phyloP scores from a whole-genome alignment of 371 early-diverging fungal species.

The Mucor indicus region DNA sequence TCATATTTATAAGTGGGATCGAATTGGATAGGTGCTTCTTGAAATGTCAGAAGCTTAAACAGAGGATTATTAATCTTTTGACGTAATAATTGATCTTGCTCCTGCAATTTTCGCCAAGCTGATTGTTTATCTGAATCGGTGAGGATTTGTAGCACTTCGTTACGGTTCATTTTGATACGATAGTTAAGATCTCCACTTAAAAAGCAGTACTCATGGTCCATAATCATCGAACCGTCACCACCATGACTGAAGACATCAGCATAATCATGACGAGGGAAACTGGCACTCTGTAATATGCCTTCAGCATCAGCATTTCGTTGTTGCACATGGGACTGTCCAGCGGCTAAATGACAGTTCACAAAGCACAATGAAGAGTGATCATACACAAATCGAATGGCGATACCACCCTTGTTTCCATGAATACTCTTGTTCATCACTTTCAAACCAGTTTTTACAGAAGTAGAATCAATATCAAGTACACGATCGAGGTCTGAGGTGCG shows the following conservation, averaged over 20 bases:
- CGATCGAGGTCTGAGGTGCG: slow-evolving; percentile 31
- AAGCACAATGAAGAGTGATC: slow-evolving; percentile 82
- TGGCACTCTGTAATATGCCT: slow-evolving; percentile 66
- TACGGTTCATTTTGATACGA: slow-evolving; percentile 69
- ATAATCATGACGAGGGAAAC: slow-evolving; percentile 34
- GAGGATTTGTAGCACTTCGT: slow-evolving; percentile 54
- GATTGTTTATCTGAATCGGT: slow-evolving; percentile 18
- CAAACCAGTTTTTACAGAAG: slow-evolving; percentile 73
- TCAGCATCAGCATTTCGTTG: slow-evolving; percentile 76
- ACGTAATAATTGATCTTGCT: slow-evolving; percentile 66
- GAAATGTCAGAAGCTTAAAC: slow-evolving; percentile 63
- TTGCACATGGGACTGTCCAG: slow-evolving; percentile 70
- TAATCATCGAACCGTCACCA: slow-evolving; percentile 55
- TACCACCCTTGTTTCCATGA: slow-evolving; percentile 90
- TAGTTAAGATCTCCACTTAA: slow-evolving; percentile 87
- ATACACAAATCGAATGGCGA: slow-evolving; percentile 71
- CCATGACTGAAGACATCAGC: slow-evolving; percentile 28
- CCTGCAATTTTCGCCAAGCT: slow-evolving; percentile 35
- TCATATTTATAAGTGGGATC: slow-evolving; percentile 91
- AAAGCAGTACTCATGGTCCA: slow-evolving; percentile 80
- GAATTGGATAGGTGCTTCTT: slow-evolving; percentile 71
- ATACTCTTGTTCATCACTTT: slow-evolving; percentile 53
- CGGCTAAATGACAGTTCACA: slow-evolving; percentile 85
- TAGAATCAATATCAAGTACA: slow-evolving; percentile 19
- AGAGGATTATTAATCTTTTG: slow-evolving; percentile 55